A percentile compares a stretch with the other conserved stretches of the same genome.
These are phyloP conservation scores for Ajuga reptans DNA, from an alignment of 305 asterid genomes.

Conservation along the genomic window DNA sequence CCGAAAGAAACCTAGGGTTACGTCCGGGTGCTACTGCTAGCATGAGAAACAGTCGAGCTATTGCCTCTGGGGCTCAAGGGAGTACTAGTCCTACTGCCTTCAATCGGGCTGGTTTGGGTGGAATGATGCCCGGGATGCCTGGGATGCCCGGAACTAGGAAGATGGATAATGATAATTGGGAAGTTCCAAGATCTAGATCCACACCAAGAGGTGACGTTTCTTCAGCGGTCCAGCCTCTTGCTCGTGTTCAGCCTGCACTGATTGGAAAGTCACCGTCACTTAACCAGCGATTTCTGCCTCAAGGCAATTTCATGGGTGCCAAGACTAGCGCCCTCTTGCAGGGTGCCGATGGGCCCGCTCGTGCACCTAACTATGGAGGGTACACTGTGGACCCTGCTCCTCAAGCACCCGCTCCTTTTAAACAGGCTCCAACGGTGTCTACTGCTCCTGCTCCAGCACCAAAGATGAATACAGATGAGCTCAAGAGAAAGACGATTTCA, in stretches of 20 bases:
- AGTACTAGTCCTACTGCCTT: conserved; percentile 45
- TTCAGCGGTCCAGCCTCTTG: conserved; percentile 27
- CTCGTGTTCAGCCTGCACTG: conserved; percentile 29
- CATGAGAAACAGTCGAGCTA: conserved; percentile 51
- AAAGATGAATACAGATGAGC: conserved; percentile 33
- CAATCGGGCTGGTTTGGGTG: conserved; percentile 64
- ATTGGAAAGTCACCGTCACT: conserved; percentile 36
- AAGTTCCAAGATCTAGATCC: conserved; percentile 59
- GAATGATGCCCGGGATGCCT: conserved; percentile 96
- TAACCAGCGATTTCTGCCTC: conserved; percentile 52
- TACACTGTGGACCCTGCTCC: conserved; percentile 26
- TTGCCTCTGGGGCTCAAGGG: conserved; percentile 39
- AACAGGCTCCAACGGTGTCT: conserved; percentile 25
- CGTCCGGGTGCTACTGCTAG: conserved; percentile 84
- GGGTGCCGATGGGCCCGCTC: conserved; percentile 38
- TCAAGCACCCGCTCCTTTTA: conserved; percentile 27
- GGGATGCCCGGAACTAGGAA: conserved; percentile 84
- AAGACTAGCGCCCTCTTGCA: conserved; percentile 61
- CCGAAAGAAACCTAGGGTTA: conserved; percentile 71
- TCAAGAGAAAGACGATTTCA: conserved; percentile 34
- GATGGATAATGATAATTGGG: conserved; percentile 68
- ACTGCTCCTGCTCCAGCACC: conserved; percentile 23
- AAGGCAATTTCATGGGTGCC: conserved; percentile 42
- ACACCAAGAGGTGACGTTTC: conserved; percentile 53
- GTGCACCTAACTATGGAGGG: conserved; percentile 31